Evolutionary conservation across 2,329 filamentous ascomycete genomes (phyloP), one percentile per base, ranked within the genome.

Genomic region (Phaeophleospora eucalypticola): DNA sequence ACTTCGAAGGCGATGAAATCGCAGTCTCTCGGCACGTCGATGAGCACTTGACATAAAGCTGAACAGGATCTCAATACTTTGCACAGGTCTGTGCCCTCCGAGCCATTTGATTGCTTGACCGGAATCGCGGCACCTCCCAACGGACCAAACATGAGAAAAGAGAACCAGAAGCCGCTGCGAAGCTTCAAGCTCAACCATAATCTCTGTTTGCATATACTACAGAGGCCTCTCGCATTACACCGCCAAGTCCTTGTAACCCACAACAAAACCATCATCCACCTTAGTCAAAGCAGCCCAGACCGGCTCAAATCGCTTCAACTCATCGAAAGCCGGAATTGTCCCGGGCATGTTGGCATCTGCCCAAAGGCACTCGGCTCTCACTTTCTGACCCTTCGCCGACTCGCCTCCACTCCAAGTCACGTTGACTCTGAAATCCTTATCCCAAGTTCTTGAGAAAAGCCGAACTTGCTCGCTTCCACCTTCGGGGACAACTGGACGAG

Each of bases 381-480:
- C 87, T 53, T 75, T 76, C 27, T 89, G 60, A 15, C 67, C 66
- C 32, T 60, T 61, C 14, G 60, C 53, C 34, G 65, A 62, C 7
- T 49, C 60, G n/a, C 59, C 32, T 51, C 52, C 36, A 43, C 57
- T 41, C 84, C 85, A 89, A 45, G 79, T 74, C 2, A 93, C 76
- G 58, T 87, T 81, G 15, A 95, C 83, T 14, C 77, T 77, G 87
- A 90, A 96, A 2, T 78, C 77, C 20, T 81, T 80, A 39, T 82
- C 78, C 84, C 88, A 95, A 29, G 83, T 80, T 27, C 93, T 78
- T 55, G 87, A 86, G 85, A 90, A 96, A 9, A 97, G 76, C 48
- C 84, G 79, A 43, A 95, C 76, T 50, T 84, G 80, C 35, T 75
- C 75, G 46, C 86, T 75, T 1, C 86, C 87, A 10, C 76, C 74